These are phyloP conservation scores for Albugo candida DNA, from an alignment of 352 stramenopile species.

Conservation along the genomic window DNA sequence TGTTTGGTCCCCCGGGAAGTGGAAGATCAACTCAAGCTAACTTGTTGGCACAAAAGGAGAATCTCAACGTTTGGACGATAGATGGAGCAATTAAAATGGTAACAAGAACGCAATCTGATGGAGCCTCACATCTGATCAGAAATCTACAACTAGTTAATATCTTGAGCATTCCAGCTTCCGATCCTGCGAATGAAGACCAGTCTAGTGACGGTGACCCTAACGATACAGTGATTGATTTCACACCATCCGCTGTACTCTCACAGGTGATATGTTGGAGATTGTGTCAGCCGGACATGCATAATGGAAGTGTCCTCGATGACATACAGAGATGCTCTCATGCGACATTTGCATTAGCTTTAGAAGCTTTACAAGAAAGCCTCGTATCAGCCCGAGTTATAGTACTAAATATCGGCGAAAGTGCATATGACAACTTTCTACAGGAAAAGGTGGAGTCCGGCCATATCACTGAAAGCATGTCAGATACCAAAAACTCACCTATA, in stretches of 20 bases:
- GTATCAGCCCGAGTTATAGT: constrained; percentile 25
- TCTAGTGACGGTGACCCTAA: too few species aligned
- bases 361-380: constrained; percentile 18
- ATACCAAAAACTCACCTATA: too few species aligned
- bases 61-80: constrained; percentile 42
- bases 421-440: constrained; percentile 18
- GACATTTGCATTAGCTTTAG: constrained; percentile 24
- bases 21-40: constrained; percentile 66
- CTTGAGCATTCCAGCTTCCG: neutral
- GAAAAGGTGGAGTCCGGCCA: neutral
- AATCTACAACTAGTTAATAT: neutral
- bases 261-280: constrained; percentile 47
- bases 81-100: constrained; percentile 33
- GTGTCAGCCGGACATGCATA: constrained; percentile 29
- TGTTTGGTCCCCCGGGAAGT: constrained; percentile 53
- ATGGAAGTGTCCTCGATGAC: constrained; percentile 52
- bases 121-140: neutral
- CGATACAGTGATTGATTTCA: too few species aligned
- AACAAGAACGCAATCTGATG: neutral
- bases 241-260: constrained; percentile 14
- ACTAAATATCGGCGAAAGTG: constrained; percentile 45
- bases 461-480: too few species aligned
- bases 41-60: constrained; percentile 55
- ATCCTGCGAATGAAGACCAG: too few species aligned
- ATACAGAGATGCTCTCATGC: constrained; percentile 13